Evolutionary conservation across 495 filamentous ascomycete species (phyloP).

Genomic region (Venustampulla echinocandica): DNA sequence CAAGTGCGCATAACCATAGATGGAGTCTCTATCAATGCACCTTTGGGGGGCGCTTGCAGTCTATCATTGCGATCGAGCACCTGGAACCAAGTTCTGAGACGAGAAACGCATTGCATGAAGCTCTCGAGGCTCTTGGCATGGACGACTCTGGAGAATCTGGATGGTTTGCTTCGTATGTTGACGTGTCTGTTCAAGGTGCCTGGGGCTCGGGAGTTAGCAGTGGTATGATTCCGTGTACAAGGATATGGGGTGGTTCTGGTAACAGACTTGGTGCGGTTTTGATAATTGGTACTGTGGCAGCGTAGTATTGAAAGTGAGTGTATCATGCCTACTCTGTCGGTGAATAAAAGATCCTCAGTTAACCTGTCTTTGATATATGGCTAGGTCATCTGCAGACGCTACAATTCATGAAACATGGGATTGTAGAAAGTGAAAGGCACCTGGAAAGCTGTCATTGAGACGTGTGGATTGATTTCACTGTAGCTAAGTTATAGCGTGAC

Average conservation of each 20-base stretch:
- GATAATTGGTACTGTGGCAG: too few species aligned
- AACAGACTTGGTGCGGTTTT: too few species aligned
- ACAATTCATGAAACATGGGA: too few species aligned
- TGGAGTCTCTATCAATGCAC: neutral
- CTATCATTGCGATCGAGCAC: neutral
- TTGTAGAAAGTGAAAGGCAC: too few species aligned
- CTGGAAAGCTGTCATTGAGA: too few species aligned
- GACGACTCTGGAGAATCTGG: neutral
- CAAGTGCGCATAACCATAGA: neutral
- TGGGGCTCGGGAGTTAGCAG: neutral
- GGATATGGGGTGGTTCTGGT: slow-evolving; percentile 1
- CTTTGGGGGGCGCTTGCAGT: neutral
- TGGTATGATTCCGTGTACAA: neutral
- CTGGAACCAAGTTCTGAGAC: neutral
- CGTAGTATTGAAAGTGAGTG: too few species aligned
- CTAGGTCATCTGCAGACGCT: too few species aligned
- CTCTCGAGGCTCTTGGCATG: neutral
- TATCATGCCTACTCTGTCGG: too few species aligned
- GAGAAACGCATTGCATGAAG: neutral
- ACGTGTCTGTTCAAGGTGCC: neutral
- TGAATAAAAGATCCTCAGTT: too few species aligned
- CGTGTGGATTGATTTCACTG: too few species aligned
- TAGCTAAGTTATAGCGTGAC: too few species aligned
- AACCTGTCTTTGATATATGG: too few species aligned
- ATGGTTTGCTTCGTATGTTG: neutral